These are phyloP conservation scores for Multifurca ochricompacta DNA, from an alignment of 768 basidiomycete genomes.

Conservation along the genomic window DNA sequence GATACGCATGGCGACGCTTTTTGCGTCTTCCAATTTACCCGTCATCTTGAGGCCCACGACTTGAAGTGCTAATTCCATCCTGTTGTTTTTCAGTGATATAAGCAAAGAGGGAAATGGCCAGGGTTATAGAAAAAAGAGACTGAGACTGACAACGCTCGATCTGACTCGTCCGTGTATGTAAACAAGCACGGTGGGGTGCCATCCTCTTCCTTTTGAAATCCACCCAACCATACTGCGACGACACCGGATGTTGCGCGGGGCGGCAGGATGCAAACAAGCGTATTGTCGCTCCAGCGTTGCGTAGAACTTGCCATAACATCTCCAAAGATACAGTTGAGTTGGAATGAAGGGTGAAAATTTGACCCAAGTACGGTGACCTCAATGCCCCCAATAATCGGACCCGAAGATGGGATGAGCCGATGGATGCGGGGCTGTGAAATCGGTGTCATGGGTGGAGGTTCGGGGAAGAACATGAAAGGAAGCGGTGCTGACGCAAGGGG, in stretches of 20 bases:
- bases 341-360: constrained; percentile 72
- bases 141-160: constrained; percentile 69
- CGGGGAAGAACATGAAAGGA: constrained; percentile 46
- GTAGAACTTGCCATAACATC: constrained; percentile 75
- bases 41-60: constrained; percentile 97
- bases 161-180: constrained; percentile 87
- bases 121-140: constrained; percentile 3
- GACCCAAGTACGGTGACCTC: constrained; percentile 91
- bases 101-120: constrained; percentile 6
- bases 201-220: constrained; percentile 55
- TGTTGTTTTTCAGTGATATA: constrained; percentile 26
- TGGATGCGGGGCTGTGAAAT: constrained; percentile 68
- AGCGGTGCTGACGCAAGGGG: constrained; percentile 16
- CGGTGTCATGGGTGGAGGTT: constrained; percentile 39
- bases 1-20: constrained; percentile 89
- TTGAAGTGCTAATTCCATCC: constrained; percentile 93
- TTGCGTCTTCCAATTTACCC: constrained; percentile 87
- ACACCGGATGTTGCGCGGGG: constrained; percentile 74
- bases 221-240: constrained; percentile 86
- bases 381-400: constrained; percentile 87
- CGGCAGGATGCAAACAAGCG: constrained; percentile 85
- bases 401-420: constrained; percentile 73
- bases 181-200: constrained; percentile 57
- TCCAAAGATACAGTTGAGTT: constrained; percentile 79
- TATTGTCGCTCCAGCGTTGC: constrained; percentile 87